Conservation (phyloP, 1,139 yeast genomes). For the Saccharomyces hybrid region DNA sequence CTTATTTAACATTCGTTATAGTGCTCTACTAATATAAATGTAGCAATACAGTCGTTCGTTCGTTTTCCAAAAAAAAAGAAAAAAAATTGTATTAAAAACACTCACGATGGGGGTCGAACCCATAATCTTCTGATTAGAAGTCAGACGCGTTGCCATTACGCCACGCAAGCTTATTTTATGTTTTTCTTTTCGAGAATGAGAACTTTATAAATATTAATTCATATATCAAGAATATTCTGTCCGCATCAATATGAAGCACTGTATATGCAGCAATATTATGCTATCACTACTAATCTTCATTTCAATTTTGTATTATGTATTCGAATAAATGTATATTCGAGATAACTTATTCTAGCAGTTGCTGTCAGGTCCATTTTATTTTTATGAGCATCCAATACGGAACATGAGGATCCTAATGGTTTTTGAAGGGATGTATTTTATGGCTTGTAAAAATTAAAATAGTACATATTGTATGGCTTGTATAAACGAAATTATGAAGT, state of each 20-base stretch:
- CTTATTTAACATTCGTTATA: background rate
- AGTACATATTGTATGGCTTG: background rate
- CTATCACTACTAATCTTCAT: background rate
- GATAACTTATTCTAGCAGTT: background rate
- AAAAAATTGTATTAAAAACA: conserved; percentile 16
- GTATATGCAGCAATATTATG: background rate
- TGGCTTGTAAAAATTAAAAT: background rate
- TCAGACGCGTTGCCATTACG: conserved; percentile 58
- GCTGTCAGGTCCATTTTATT: background rate
- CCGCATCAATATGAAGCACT: background rate
- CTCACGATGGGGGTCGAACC: conserved; percentile 57
- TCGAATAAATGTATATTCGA: background rate
- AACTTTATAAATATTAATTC: too few relatives aligned
- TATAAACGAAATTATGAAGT: background rate
- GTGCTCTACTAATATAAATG: background rate
- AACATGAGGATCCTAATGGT: background rate
- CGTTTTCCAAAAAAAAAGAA: background rate
- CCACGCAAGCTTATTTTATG: conserved; percentile 41
- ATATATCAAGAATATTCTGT: background rate
- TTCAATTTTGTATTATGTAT: background rate
- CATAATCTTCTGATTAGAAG: conserved; percentile 54
- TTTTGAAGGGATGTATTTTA: background rate
- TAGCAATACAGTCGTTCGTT: background rate
- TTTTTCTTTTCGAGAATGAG: background rate
- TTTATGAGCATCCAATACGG: background rate